Evolutionary conservation across 179 eudicot genomes (phyloP), one percentile per base, ranked within the genome.

Genomic region (Silene vulgaris): DNA sequence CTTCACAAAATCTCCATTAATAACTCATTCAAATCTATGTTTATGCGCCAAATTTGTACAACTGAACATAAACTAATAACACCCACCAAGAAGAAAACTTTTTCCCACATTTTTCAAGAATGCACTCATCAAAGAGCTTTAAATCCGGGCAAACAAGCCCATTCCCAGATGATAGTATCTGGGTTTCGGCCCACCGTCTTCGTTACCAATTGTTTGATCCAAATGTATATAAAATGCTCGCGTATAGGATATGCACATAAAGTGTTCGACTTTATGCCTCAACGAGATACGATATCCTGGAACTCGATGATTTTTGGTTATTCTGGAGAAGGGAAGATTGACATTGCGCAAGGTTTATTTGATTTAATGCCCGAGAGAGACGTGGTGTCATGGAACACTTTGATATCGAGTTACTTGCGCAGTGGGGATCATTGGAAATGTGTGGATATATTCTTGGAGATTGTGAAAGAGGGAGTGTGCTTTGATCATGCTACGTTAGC

Each of bases 141-240:
- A 0, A 43, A 71, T 75, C 87, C 87, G 2, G 96, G 98, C 21
- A 85, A 81, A 79, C 89, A 85, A 80, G 91, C 91, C 17, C 98
- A 93, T 82, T 87, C 89, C 3, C 88, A 85, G 62, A 89, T 93
- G 90, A 79, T 91, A 5, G 61, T 85, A 63, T 77, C 93, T 45
- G 96, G 96, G 80, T 93, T 93, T 74, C 43, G 54, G 29, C 97
- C 98, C 78, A 89, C 97, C 1, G 69, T 86, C 26, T 93, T 91
- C 20, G 97, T 93, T 19, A 79, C 90, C 13, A 93, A 93, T 77
- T 93, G 98, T 79, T 84, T 91, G 86, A 82, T 93, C 9, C 90
- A 90, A 35, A 52, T 91, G 90, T 93, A 91, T 63, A 45, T 88
- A 0, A 88, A 84, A 72, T 89, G 97, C 68, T 86, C 83, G 21